These are phyloP conservation scores for Lactarius pseudohatsudake DNA, from an alignment of 768 basidiomycete genomes.

Conservation along the genomic window DNA sequence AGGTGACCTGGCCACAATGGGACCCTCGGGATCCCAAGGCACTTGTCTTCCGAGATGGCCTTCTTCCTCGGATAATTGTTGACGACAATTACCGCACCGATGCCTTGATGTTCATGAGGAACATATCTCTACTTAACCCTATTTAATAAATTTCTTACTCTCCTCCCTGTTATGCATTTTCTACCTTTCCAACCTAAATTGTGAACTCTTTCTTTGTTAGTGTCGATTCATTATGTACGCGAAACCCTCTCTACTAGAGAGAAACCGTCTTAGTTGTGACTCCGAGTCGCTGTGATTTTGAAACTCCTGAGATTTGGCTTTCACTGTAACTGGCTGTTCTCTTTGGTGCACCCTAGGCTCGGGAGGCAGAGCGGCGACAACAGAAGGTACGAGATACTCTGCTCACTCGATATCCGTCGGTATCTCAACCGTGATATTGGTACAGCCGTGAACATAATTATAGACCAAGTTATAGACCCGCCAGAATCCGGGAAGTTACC, in stretches of 20 bases:
- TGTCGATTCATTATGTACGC: neutral
- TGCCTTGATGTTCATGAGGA: constrained; percentile 14
- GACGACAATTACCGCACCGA: constrained; percentile 23
- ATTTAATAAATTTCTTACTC: constrained; percentile 3
- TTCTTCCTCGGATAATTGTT: constrained; percentile 9
- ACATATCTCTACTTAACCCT: constrained; percentile 24
- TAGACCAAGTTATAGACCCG: too few relatives aligned
- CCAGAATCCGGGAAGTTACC: too few relatives aligned
- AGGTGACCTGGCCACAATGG: constrained; percentile 26
- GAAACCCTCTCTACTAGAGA: neutral
- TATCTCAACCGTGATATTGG: too few relatives aligned
- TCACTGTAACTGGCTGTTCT: too few relatives aligned
- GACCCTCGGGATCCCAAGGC: constrained; percentile 18
- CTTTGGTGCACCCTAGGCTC: too few relatives aligned
- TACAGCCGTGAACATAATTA: too few relatives aligned
- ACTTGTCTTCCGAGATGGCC: constrained; percentile 18
- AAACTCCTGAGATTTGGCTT: too few relatives aligned
- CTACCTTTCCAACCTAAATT: neutral
- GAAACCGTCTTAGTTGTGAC: too few relatives aligned
- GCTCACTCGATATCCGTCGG: too few relatives aligned
- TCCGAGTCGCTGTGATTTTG: too few relatives aligned
- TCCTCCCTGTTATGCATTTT: neutral
- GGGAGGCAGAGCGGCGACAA: too few relatives aligned
- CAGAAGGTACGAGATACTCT: too few relatives aligned
- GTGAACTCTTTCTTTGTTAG: neutral